Conservation (phyloP, 441 rosid genomes). For the Eugenia klotzschiana region DNA sequence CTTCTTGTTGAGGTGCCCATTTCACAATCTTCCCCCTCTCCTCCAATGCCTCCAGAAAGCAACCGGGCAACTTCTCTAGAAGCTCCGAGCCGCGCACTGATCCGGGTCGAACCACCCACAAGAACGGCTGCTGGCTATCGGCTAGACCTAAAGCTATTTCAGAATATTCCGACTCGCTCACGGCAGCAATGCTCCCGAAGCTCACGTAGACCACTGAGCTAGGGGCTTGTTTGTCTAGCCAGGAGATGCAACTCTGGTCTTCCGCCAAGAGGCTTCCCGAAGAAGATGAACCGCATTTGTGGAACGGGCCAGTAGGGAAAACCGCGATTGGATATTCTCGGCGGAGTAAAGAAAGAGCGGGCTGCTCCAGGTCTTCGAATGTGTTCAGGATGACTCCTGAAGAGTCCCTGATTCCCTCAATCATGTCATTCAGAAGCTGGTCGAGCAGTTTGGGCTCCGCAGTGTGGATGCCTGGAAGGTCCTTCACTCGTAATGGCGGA, state of each 20-base stretch:
- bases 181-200: conserved; percentile 1
- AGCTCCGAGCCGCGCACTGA: not conserved
- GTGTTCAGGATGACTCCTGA: not conserved
- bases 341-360: conserved; percentile 5
- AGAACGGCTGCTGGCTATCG: not conserved
- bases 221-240: conserved; percentile 5
- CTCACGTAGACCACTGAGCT: conserved; percentile 6
- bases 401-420: not conserved
- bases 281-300: not conserved
- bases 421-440: not conserved
- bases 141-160: conserved; percentile 3
- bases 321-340: conserved; percentile 7
- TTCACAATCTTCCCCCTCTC: not conserved
- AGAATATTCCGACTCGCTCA: not conserved
- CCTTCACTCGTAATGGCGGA: not conserved
- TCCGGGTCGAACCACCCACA: conserved; percentile 5
- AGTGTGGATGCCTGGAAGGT: not conserved
- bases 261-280: not conserved
- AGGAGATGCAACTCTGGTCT: not conserved
- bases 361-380: conserved; percentile 15
- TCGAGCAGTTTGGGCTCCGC: not conserved
- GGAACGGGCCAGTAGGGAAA: conserved; percentile 29
- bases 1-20: conserved; percentile 3
- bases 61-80: not conserved
- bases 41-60: not conserved